Percentiles rank a stretch among this genome's conserved stretches.
Evolutionary conservation across 352 stramenopile genomes (phyloP).

Genomic region (Phytophthora syringae): DNA sequence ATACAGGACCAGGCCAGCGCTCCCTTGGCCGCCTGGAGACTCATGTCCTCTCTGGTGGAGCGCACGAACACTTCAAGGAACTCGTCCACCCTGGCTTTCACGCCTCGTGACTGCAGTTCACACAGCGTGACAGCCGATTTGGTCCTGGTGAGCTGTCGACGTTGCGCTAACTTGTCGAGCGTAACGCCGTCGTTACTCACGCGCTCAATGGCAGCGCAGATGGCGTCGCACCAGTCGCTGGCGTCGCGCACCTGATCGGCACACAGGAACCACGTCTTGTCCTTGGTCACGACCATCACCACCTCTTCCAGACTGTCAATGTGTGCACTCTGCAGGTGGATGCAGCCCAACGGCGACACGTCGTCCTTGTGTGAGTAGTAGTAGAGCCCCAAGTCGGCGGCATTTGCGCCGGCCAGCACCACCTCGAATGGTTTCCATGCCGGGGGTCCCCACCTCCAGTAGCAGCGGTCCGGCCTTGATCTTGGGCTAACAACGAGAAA

Average conservation of each 20-base stretch:
- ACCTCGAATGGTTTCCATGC: constrained; percentile 75
- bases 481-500: constrained; percentile 49
- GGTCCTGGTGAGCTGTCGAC: constrained; percentile 52
- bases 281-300: constrained; percentile 75
- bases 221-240: constrained; percentile 66
- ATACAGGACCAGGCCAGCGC: constrained; percentile 78
- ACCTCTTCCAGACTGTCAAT: constrained; percentile 79
- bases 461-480: constrained; percentile 63
- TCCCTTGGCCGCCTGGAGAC: constrained; percentile 62
- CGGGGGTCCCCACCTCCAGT: constrained; percentile 55
- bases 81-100: constrained; percentile 60
- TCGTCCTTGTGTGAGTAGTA: constrained; percentile 64
- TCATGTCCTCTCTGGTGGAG: constrained; percentile 54
- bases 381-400: constrained; percentile 68
- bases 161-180: constrained; percentile 15
- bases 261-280: constrained; percentile 87
- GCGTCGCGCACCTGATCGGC: constrained; percentile 61
- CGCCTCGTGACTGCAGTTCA: constrained; percentile 69
- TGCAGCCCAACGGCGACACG: constrained; percentile 49
- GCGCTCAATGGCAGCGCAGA: constrained; percentile 66
- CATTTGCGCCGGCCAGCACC: constrained; percentile 58
- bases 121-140: constrained; percentile 51
- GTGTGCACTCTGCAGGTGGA: constrained; percentile 66
- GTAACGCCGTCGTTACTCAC: constrained; percentile 16
- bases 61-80: constrained; percentile 80